These are phyloP conservation scores for Podila minutissima DNA, from an alignment of 192 early-diverging fungal species.

Conservation along the genomic window DNA sequence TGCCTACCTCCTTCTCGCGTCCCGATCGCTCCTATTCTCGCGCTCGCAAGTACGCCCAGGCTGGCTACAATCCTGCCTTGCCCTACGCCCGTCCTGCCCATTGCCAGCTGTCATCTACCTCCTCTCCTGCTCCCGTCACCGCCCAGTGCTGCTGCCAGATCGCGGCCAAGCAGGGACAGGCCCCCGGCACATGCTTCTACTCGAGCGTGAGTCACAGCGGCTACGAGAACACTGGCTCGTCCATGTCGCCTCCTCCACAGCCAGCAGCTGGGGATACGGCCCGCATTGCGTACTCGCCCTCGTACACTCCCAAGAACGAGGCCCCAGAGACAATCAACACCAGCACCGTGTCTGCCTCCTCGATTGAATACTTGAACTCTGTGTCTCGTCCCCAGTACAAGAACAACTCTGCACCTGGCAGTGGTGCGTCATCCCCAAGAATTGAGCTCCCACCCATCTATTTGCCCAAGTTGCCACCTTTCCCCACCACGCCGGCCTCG, in stretches of 20 bases:
- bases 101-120: constrained; percentile 10
- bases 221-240: not conserved
- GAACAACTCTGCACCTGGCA: constrained; percentile 10
- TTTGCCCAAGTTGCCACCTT: constrained; percentile 26
- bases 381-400: constrained; percentile 5
- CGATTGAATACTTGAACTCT: not conserved
- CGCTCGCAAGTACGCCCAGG: constrained; percentile 48
- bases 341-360: constrained; percentile 13
- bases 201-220: constrained; percentile 1
- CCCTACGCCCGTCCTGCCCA: constrained; percentile 43
- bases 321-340: not conserved
- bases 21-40: constrained; percentile 41
- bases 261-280: constrained; percentile 2
- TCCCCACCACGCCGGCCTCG: constrained; percentile 22
- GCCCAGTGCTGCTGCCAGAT: constrained; percentile 47
- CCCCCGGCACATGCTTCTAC: constrained; percentile 41
- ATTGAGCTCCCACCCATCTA: constrained; percentile 43
- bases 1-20: constrained; percentile 46
- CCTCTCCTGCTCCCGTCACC: constrained; percentile 4
- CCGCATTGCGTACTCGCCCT: constrained; percentile 43
- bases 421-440: constrained; percentile 23
- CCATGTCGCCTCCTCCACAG: constrained; percentile 32
- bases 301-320: constrained; percentile 17
- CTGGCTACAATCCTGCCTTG: constrained; percentile 34
- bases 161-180: constrained; percentile 25